Base-by-base conservation (phyloP, 176 grass and related monocot species). In the Carex pumila region DNA sequence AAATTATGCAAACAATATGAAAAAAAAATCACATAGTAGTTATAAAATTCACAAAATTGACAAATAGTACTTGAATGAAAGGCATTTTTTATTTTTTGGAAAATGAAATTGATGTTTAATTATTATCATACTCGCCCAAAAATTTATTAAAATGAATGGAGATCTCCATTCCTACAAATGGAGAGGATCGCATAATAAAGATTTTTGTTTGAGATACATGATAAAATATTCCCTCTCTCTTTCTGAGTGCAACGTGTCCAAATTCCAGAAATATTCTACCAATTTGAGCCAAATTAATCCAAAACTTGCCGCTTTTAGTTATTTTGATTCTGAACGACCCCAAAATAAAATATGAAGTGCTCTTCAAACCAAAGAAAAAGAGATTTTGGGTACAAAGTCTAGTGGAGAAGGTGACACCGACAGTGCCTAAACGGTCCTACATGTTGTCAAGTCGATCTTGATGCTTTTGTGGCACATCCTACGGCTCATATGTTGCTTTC, bases 381-480 rank as follows among this genome's bases (percentile, higher is more conserved):
- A 30, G 25, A 65, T 65, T 69, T 30, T 82, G 18, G 79, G 57
- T 65, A 83, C 13, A 54, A 83, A 67, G 21, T 53, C 47, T 52
- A 83, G 61, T 83, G 80, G 80, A 66, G 63, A 68, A 83, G 80
- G 47, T 52, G 39, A 41, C 80, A 68, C 80, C 61, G 61, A 66
- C 80, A 31, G 36, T 65, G 13, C 80, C 60, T 43, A 65, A 83
- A 22, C 19, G 61, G 34, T 52, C 80, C 80, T 83, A 83, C 80
- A 65, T 65, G 61, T 34, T 79, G 43, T 2, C 6, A 39, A 39
- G 15, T 63, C 54, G 17, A 3, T 54, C 61, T 2, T 29, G 61
- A 82, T 50, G 80, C 60, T 83, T 82, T 41, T 83, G 36, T 83
- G 41, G 19, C 80, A 32, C 50, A 56, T 83, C 6, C 15, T 67